phyloP scores from a whole-genome alignment of 371 early-diverging fungal species.

The Cokeromyces recurvatus region DNA sequence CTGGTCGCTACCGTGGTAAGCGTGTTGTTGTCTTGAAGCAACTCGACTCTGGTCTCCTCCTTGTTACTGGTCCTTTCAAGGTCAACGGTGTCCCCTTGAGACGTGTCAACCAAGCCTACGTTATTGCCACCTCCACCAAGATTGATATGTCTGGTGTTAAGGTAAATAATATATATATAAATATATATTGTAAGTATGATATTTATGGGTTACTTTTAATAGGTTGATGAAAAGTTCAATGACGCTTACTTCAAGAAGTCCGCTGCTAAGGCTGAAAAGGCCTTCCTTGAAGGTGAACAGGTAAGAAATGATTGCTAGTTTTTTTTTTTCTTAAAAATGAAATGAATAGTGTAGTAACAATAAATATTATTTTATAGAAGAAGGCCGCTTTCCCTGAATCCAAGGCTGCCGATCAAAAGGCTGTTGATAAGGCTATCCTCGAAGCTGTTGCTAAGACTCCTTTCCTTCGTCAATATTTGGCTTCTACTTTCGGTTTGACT shows the following conservation, averaged over 20 bases:
- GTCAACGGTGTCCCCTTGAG: constrained; percentile 97
- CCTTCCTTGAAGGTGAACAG: constrained; percentile 80
- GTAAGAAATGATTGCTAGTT: constrained; percentile 14
- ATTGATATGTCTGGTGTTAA: constrained; percentile 78
- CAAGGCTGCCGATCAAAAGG: constrained; percentile 84
- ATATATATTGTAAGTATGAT: too few species aligned
- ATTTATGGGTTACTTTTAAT: neutral
- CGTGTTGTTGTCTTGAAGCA: constrained; percentile 98
- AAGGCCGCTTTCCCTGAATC: constrained; percentile 66
- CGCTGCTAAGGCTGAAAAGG: constrained; percentile 78
- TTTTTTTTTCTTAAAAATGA: too few species aligned
- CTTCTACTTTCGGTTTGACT: constrained; percentile 78
- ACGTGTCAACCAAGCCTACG: constrained; percentile 98
- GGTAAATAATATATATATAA: constrained; percentile 48
- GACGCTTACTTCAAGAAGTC: constrained; percentile 90
- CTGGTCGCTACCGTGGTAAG: constrained; percentile 97
- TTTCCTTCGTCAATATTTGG: constrained; percentile 82
- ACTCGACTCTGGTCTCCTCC: constrained; percentile 89
- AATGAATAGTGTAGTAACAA: neutral
- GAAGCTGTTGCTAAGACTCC: constrained; percentile 81
- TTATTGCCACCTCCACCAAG: constrained; percentile 97
- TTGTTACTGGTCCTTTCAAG: constrained; percentile 97
- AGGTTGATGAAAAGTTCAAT: constrained; percentile 77
- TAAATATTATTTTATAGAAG: constrained; percentile 24
- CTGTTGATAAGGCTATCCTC: constrained; percentile 78